Base-by-base conservation (phyloP, 2,329 filamentous ascomycete genomes). In the Parasarocladium wereldwijsianum region DNA sequence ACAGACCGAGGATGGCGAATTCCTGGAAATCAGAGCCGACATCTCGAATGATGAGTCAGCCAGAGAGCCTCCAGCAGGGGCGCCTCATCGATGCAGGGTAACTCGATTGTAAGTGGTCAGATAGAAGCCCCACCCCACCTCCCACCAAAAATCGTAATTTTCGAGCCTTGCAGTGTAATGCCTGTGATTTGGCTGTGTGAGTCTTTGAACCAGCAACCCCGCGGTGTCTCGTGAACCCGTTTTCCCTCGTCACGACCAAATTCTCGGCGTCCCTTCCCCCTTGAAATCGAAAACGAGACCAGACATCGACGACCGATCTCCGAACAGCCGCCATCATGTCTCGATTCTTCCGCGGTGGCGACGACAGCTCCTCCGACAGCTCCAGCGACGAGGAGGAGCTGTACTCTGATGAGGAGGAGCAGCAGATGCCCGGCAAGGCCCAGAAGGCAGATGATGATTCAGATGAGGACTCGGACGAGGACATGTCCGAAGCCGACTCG, bases 361-460 rank as follows among this genome's bases (percentile, higher is more conserved):
- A 70, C 64, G 86, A 93, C 61, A 94, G 86, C 74, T 93, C 87
- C 51, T 83, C 75, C 67, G 86, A 94, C 61, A 86, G 74, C 64
- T 84, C 83, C 69, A 93, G 84, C 49, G 87, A 94, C 46, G 87
- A 96, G 67, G 86, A 96, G 64, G 79, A 86, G 60, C 77, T 93
- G 60, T 92, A 92, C 74, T 73, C 70, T 44, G 20, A 18, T 8
- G 23, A 26, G 74, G 35, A 35, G 15, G 24, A 37, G 35, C 28
- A 34, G 29, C 14, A 29, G 33, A 20, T 23, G 26, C 15, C 17
- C 18, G 13, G 17, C 10, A 21, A 21, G 13, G 15, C 18, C 24
- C 16, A 27, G 14, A 27, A 32, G 25, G 55, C 60, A 27, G 62
- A 69, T 36, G 59, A 65, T 29, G 65, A 65, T 17, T 61, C 64